Evolutionary conservation across 2,329 filamentous ascomycete genomes (phyloP), one percentile per base, ranked within the genome.

Genomic region (Dactylellina drechsleri): DNA sequence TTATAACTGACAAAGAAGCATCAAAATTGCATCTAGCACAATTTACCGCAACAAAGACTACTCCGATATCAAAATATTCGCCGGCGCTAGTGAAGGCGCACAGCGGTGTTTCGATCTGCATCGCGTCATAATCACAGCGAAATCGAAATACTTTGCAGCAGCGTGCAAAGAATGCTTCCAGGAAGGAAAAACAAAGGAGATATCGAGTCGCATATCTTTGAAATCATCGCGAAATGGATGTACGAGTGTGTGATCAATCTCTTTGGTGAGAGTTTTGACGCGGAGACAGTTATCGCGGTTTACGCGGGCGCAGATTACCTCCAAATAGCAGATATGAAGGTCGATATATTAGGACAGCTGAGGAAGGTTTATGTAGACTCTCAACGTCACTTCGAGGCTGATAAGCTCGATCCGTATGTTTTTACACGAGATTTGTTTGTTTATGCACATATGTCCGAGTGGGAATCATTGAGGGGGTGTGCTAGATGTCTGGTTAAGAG

Each of bases 271-370:
- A 47, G 4, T 18, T 47, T n/a, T 8, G 16, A 18, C 43, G 5
- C 13, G 7, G 6, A 15, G 2, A 47, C 13, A 6, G 13, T 47
- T 4, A 47, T 47, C 4, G 43, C 43, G 43, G 43, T 52, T 13
- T 52, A 23, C 47, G 47, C 47, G 12, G 58, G 43, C n/a, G 58
- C 58, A 4, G 58, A 62, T 23, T 62, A 50, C 15, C 43, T 62
- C 4, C 13, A 40, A 40, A 62, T 62, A 12, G 4, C 10, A 1
- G 58, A 18, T 31, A 23, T 62, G 8, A 62, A 52, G 7, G 45
- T 15, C 1, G 47, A 41, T 26, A 52, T 62, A 12, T 16, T 62
- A 1, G 13, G 20, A n/a, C 15, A 18, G 13, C 43, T 47, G 43
- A 2, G 13, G 43, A 18, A 15, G 43, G 15, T n/a, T n/a, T 47